Evolutionary conservation across 176 grass and related monocot genomes (phyloP).

Genomic region (Luzula sylvatica): DNA sequence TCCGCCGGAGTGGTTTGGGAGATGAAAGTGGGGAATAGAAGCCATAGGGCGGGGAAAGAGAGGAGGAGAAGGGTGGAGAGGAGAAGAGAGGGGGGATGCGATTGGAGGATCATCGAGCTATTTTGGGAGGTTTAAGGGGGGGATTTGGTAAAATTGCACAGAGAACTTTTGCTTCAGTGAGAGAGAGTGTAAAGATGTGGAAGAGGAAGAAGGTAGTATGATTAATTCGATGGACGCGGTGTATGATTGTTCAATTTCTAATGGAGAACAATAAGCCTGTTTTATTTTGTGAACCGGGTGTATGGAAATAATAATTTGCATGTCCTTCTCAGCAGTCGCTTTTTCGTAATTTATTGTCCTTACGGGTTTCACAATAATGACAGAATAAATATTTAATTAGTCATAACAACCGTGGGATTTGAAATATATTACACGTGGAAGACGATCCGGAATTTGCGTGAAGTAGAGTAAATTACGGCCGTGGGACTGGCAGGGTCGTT

Average conservation of each 20-base stretch:
- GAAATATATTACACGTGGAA: neutral
- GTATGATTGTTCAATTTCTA: neutral
- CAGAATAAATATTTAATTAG: neutral
- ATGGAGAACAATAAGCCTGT: neutral
- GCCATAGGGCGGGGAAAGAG: neutral
- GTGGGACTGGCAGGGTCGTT: neutral
- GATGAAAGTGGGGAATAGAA: neutral
- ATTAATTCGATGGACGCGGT: neutral
- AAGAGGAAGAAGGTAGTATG: neutral
- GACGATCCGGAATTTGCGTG: neutral
- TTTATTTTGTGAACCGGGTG: neutral
- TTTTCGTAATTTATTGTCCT: neutral
- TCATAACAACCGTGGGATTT: neutral
- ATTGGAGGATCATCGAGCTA: slow-evolving; percentile 5
- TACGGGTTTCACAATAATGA: neutral
- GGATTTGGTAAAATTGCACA: neutral
- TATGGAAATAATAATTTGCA: neutral
- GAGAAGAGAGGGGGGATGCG: neutral
- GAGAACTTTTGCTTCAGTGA: neutral
- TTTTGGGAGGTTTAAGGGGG: neutral
- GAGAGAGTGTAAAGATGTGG: neutral
- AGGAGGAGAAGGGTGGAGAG: slow-evolving; percentile 7
- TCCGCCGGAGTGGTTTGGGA: neutral
- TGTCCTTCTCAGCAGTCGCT: neutral
- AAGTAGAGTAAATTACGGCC: slow-evolving; percentile 10